Evolutionary conservation across 495 filamentous ascomycete genomes (phyloP), one percentile per base, ranked within the genome.

Genomic region (Rhypophila decipiens): DNA sequence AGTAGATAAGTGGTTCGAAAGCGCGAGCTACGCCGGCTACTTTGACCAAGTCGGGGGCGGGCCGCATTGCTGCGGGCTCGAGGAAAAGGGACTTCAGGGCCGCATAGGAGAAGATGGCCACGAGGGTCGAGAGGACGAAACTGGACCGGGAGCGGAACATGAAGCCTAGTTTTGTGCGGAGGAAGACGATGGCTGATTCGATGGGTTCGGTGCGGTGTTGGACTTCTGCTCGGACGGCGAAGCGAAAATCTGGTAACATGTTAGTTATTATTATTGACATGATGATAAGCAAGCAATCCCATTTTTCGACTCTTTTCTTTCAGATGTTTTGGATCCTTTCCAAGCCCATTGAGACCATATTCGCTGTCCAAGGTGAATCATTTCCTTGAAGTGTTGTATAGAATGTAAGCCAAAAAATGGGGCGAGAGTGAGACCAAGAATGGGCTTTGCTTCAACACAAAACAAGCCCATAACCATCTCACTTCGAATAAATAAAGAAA

Each of bases 1-100:
- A 94, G 68, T 88, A 88, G 34, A 96, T 93, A 22, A 95, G 69
- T 1, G 90, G 90, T 59, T 96, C 90, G 57, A 96, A 91, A 2
- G 86, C 86, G 56, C 85, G 85, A 42, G 90, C 90, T 44, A 96
- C 77, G 40, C 85, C 78, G 4, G 90, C 89, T 22, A 94, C 85
- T 64, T 94, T 95, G 55, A 95, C 84, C 13, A 96, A 74, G 64
- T 96, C 89, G 4, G 90, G 90, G 1, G 86, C 85, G 4, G 88
- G 80, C 22, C 77, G 78, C 19, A 77, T 76, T 1, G 72, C 53
- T 10, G 80, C 79, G 1, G 87, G 85, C 36, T 84, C 72, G n/a
- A n/a, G n/a, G 29, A 88, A 80, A 34, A 95, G 60, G 18, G 79
- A 71, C 46, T 83, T 80, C 47, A 85, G 66, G 15, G 82, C 65